Percentiles rank a stretch among this genome's conserved stretches.
Evolutionary conservation across 2,329 filamentous ascomycete species (phyloP).

Genomic region (Penicillium sp.): DNA sequence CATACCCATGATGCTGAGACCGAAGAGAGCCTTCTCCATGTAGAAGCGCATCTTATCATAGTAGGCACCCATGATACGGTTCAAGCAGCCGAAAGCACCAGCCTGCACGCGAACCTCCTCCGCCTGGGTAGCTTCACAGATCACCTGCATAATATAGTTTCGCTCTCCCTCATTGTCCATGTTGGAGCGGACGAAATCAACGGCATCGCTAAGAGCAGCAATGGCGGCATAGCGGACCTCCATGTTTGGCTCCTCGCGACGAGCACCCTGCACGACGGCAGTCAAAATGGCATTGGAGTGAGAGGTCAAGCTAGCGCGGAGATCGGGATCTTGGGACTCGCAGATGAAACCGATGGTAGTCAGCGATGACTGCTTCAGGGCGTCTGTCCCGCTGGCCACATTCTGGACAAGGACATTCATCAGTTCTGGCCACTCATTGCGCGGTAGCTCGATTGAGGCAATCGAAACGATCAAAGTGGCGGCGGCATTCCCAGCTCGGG

Average conservation of each 20-base stretch:
- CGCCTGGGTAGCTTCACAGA: constrained; percentile 97
- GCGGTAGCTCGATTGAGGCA: constrained; percentile 88
- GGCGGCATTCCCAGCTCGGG: constrained; percentile 78
- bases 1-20: constrained; percentile 96
- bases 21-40: constrained; percentile 99
- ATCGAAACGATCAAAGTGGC: constrained; percentile 95
- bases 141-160: constrained; percentile 99
- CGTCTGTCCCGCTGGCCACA: constrained; percentile 77
- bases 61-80: constrained; percentile 97
- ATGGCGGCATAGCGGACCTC: constrained; percentile 93
- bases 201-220: constrained; percentile 86
- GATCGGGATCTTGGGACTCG: constrained; percentile 85
- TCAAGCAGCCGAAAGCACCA: constrained; percentile 92
- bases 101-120: constrained; percentile 87
- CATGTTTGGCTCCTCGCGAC: constrained; percentile 87
- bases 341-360: constrained; percentile 98
- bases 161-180: constrained; percentile 99
- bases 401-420: constrained; percentile 87
- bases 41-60: constrained; percentile 99
- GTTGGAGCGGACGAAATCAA: constrained; percentile 96
- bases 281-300: constrained; percentile 98
- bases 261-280: constrained; percentile 92
- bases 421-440: constrained; percentile 87
- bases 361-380: constrained; percentile 90
- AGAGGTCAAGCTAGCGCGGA: constrained; percentile 71